Percentiles rank a stretch among this genome's conserved stretches.
These are phyloP conservation scores for Sporothrix dimorphospora DNA, from an alignment of 2,329 filamentous ascomycete genomes.

Conservation along the genomic window DNA sequence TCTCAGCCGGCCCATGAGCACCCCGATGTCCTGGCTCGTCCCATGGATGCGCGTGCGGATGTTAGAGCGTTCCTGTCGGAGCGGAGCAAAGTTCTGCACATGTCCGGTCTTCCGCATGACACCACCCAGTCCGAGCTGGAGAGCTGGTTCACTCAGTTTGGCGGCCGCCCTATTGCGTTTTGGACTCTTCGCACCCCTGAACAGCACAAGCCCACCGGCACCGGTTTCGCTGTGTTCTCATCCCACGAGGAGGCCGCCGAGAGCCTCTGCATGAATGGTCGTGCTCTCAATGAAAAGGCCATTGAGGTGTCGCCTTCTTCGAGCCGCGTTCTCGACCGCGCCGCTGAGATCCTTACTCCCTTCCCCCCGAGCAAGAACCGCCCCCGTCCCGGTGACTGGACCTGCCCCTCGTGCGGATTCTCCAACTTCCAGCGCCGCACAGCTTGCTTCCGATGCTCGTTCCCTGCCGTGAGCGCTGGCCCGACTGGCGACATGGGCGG, in stretches of 20 bases:
- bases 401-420: conserved; percentile 97
- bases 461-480: conserved; percentile 86
- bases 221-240: conserved; percentile 97
- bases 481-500: conserved; percentile 66
- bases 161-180: conserved; percentile 95
- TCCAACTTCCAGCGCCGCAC: conserved; percentile 99
- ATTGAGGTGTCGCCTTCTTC: conserved; percentile 98
- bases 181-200: conserved; percentile 98
- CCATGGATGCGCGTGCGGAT: conserved; percentile 95
- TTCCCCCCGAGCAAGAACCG: conserved; percentile 99
- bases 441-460: conserved; percentile 98
- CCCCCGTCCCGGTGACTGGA: conserved; percentile 96
- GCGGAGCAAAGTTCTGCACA: conserved; percentile 95
- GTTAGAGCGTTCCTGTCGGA: conserved; percentile 95
- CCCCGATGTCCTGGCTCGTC: conserved; percentile 89
- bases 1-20: conserved; percentile 93
- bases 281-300: conserved; percentile 96
- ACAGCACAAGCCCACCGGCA: conserved; percentile 99
- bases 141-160: conserved; percentile 99
- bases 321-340: conserved; percentile 93
- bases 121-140: conserved; percentile 98
- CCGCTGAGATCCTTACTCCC: conserved; percentile 91
- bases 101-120: conserved; percentile 95
- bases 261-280: conserved; percentile 98
- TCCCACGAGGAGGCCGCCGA: conserved; percentile 99